Percentiles rank a stretch among this genome's conserved stretches.
phyloP scores from a whole-genome alignment of 1,284 basidiomycete genomes.

The Irpex rosettiformis region DNA sequence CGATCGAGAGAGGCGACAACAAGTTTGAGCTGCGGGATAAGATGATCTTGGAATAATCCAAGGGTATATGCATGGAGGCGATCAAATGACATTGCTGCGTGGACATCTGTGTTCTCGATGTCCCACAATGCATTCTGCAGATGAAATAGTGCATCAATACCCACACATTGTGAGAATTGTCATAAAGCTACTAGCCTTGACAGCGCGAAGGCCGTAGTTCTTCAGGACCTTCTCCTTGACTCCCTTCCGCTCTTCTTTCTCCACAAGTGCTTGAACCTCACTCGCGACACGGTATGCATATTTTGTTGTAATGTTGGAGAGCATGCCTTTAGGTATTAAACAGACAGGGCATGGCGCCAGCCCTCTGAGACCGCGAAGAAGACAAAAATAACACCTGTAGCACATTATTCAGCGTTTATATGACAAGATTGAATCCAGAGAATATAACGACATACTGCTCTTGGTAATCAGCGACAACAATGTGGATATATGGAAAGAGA shows the following conservation, averaged over 20 bases:
- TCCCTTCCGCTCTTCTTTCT: neutral
- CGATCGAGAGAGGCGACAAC: neutral
- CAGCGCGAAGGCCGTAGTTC: constrained; percentile 25
- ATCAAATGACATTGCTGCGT: constrained; percentile 33
- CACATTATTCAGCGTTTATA: neutral
- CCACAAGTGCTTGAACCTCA: neutral
- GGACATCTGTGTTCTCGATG: constrained; percentile 26
- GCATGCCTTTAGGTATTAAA: constrained; percentile 12
- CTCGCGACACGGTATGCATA: constrained; percentile 1
- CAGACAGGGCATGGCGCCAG: constrained; percentile 18
- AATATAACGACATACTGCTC: constrained; percentile 17
- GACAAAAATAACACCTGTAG: constrained; percentile 16
- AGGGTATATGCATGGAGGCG: constrained; percentile 32
- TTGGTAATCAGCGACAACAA: constrained; percentile 32
- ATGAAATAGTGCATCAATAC: neutral
- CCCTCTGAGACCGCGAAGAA: constrained; percentile 15
- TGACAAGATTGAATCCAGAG: neutral
- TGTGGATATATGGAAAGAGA: constrained; percentile 28
- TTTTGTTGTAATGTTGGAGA: neutral
- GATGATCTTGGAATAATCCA: constrained; percentile 31
- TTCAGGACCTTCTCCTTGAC: constrained; percentile 21
- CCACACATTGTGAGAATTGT: neutral
- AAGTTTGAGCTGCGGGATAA: neutral
- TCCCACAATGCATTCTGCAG: constrained; percentile 36
- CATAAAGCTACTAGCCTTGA: constrained; percentile 26